Evolutionary conservation across 345 rosid species (phyloP).

Genomic region (Combretum micranthum): DNA sequence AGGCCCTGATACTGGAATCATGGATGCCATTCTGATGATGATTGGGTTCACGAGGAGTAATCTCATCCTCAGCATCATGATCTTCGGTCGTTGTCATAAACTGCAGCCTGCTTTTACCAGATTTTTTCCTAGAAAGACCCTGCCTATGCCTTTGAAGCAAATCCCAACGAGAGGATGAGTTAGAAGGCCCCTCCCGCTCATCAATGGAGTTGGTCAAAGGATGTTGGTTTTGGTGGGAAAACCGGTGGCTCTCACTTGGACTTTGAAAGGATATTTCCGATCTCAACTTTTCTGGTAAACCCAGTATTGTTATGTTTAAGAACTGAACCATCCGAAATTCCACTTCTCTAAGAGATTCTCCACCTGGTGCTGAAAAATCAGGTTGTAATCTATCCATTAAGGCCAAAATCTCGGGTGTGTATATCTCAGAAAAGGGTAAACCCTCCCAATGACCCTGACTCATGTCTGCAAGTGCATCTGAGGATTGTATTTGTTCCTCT

Average conservation of each 20-base stretch:
- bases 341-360: conserved; percentile 91
- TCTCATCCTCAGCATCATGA: conserved; percentile 65
- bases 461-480: conserved; percentile 69
- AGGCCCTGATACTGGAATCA: conserved; percentile 37
- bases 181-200: conserved; percentile 46
- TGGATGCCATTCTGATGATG: conserved; percentile 35
- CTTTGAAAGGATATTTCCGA: conserved; percentile 38
- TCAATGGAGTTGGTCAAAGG: conserved; percentile 22
- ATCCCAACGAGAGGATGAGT: conserved; percentile 49
- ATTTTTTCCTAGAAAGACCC: conserved; percentile 59
- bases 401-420: conserved; percentile 49
- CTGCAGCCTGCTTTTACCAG: conserved; percentile 91
- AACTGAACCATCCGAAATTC: conserved; percentile 89
- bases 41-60: conserved; percentile 41
- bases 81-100: conserved; percentile 55
- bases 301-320: conserved; percentile 52
- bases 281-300: conserved; percentile 61
- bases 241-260: conserved; percentile 39
- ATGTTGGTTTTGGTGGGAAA: conserved; percentile 24
- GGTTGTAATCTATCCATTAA: conserved; percentile 74
- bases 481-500: conserved; percentile 57
- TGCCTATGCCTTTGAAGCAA: conserved; percentile 60
- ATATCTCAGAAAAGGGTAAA: conserved; percentile 49
- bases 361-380: conserved; percentile 82
- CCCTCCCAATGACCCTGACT: conserved; percentile 90